Base-by-base conservation (phyloP, 2,329 filamentous ascomycete genomes). In the Simplicillium aogashimaense region DNA sequence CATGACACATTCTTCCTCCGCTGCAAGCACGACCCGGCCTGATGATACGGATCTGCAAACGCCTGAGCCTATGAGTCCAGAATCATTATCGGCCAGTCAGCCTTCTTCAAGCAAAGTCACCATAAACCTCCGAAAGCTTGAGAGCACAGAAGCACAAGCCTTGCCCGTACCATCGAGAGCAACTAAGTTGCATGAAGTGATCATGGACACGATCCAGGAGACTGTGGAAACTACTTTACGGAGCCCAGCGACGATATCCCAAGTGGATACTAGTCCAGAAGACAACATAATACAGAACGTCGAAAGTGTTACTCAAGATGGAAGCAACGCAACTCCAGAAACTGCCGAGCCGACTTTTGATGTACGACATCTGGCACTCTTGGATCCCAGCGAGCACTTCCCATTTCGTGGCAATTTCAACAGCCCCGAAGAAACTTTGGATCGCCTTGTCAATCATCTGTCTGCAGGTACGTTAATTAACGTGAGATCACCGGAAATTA, bases 41-140 rank as follows among this genome's bases (percentile, higher is more conserved):
- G 6, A 25, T 6, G 20, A 25, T 9, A 17, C 13, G 17, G 33
- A 14, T 17, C 14, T 35, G 11, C 18, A 31, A 14, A 34, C 31
- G 11, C 25, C 36, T 29, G 36, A 17, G 28, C 32, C 16, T 7
- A 35, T 28, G 12, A 32, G n/a, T 14, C 7, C 60, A 14, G 67
- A 66, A 31, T 13, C 33, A 6, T 5, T 12, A 13, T 6, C 15
- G 11, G 18, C 33, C 11, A 35, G 10, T 11, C 15, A 35, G 11
- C 64, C 66, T 30, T 65, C 70, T 29, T 75, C 75, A 3, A 79
- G 72, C 55, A 70, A 65, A 51, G 72, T 80, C 37, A 80, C 76
- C 9, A 70, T 81, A 40, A 80, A 79, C 50, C 60, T 80, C 37
- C 72, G 76, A 43, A 69, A 70, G 48, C 51, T 57, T 51, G 29